Base-by-base conservation (phyloP, 2,329 filamentous ascomycete genomes). In the Botrytis elliptica region DNA sequence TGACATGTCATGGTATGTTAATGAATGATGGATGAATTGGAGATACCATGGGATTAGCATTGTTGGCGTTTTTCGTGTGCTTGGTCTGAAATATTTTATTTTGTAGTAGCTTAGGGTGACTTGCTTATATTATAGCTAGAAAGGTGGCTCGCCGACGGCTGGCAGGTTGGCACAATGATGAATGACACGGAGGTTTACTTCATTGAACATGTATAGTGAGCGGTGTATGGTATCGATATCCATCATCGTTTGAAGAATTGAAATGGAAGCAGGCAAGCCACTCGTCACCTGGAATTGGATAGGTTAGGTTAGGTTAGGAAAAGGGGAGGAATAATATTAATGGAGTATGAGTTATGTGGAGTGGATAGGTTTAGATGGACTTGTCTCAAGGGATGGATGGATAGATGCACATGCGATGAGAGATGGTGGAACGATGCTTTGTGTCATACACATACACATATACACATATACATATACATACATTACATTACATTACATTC, bases 1-100 rank as follows among this genome's bases (percentile, higher is more conserved):
- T 69, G 49, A 57, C 55, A 42, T 69, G 49, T 20, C 49, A 69
- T 74, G 70, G 71, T 63, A 52, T 73, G 71, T 74, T 77, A 77
- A 76, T 76, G 76, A 77, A 77, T 79, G 76, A 79, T 75, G 75
- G 74, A 78, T 77, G 76, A 77, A 73, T 73, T 76, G 77, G 76
- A 78, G 79, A 81, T 80, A 81, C 80, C 79, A 80, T 76, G 78
- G 78, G 77, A 60, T 73, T 74, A 72, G 73, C 78, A 79, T 80
- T 79, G 73, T 75, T 76, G 79, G 80, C 79, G 79, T 81, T 80
- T n/a, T 67, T 63, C 36, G 25, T 60, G 36, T 55, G 42, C 33
- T 68, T 68, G 46, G 46, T 66, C 57, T 42, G 38, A 57, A 68
- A 33, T 44, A 42, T 57, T 69, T 57, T 73, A 57, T 73, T 69